These are phyloP conservation scores for Calcarisporium arbuscula DNA, from an alignment of 2,329 filamentous ascomycete species.

Conservation along the genomic window DNA sequence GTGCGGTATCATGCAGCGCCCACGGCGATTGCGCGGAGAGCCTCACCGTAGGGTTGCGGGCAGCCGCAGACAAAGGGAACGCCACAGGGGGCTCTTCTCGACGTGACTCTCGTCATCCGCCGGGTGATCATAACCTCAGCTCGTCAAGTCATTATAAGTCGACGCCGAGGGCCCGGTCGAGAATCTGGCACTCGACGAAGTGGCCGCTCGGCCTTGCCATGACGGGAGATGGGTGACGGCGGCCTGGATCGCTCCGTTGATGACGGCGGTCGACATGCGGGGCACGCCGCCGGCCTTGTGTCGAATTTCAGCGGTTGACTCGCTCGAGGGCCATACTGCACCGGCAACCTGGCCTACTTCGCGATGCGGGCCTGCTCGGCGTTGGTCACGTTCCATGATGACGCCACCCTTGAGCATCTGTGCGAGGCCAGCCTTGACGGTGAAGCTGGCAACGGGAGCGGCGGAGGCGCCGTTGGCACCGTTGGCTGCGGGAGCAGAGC, in stretches of 20 bases:
- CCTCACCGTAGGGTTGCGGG: conserved; percentile 89
- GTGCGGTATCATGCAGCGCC: conserved; percentile 98
- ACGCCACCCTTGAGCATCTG: conserved; percentile 99
- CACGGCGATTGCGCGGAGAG: conserved; percentile 81
- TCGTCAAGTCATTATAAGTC: conserved; percentile 99
- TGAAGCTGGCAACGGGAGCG: conserved; percentile 55
- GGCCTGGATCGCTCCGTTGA: conserved; percentile 93
- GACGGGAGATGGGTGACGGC: conserved; percentile 94
- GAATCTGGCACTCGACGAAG: conserved; percentile 97
- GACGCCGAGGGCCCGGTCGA: conserved; percentile 87
- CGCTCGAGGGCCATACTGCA: conserved; percentile 98
- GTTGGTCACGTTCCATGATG: conserved; percentile 98
- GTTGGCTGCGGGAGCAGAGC: conserved; percentile 19
- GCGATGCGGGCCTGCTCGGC: conserved; percentile 93
- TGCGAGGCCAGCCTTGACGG: conserved; percentile 89
- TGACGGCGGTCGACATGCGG: conserved; percentile 89
- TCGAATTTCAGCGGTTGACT: conserved; percentile 95
- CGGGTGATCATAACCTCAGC: conserved; percentile 90
- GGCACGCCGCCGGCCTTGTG: conserved; percentile 84
- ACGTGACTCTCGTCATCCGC: conserved; percentile 90
- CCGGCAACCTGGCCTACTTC: conserved; percentile 91
- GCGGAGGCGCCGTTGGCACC: conserved; percentile 17
- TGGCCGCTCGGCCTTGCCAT: conserved; percentile 99
- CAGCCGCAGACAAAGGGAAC: conserved; percentile 96
- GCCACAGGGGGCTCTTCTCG: conserved; percentile 74